Base-by-base conservation (phyloP, 345 rosid species). In the Lepidium didymum region DNA sequence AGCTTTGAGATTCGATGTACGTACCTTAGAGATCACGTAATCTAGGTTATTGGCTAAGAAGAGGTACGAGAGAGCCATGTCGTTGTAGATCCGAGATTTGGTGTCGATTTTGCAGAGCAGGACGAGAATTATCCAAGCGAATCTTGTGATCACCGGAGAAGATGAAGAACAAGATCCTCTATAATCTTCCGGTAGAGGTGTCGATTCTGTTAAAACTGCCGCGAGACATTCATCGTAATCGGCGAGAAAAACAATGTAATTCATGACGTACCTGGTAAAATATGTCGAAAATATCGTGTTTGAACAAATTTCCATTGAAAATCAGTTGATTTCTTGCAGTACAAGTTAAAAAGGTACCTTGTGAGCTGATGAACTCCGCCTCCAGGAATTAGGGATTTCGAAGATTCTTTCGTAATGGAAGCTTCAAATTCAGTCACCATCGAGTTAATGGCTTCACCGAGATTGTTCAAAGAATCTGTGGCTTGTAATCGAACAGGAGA, bases 41-140 rank as follows among this genome's bases (percentile, higher is more conserved):
- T 83, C 84, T 44, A 91, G 92, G 60, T 89, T 91, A 69, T 87
- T 91, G 7, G 96, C 90, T 3, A 91, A 53, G 78, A 87, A 91
- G 31, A 91, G 78, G 70, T 91, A 87, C 0, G 96, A 85, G 9
- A 82, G 84, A 9, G 89, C 76, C 35, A 65, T 82, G 64, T 89
- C 85, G 23, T 77, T 86, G 86, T 89, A 86, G 3, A 54, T 43
- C 46, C 80, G 77, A 8, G 92, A 85, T 45, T 75, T 87, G n/a
- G 84, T 74, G 75, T 91, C 96, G 60, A 91, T 74, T 50, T 91
- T 91, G 76, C 96, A 91, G 2, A 91, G 78, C 41, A 89, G 36
- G 21, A 91, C 72, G 12, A 91, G 89, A 23, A 87, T 69, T 4
- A 89, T 66, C 96, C 96, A 89, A 2, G 90, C 86, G 4, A 91